Evolutionary conservation across 148 eudicot genomes (phyloP).

Genomic region (Rhododendron griersonianum): DNA sequence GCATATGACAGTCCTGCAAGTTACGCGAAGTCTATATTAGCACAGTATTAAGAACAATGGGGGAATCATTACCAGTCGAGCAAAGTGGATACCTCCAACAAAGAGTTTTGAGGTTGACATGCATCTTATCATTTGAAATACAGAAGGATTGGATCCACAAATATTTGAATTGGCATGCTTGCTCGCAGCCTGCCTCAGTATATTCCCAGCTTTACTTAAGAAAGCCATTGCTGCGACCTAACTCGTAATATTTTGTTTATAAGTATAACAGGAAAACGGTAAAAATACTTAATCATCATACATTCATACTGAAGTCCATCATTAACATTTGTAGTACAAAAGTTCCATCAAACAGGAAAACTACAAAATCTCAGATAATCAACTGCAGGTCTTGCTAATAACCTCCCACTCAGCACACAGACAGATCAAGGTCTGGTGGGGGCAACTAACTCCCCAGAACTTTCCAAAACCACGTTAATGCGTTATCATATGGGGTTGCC

Average conservation of each 20-base stretch:
- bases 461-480: neutral
- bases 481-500: neutral
- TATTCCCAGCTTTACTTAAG: slow-evolving; percentile 56
- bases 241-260: neutral
- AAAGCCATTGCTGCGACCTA: slow-evolving; percentile 63
- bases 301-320: neutral
- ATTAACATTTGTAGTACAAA: neutral
- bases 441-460: neutral
- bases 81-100: slow-evolving; percentile 58
- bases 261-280: neutral
- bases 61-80: neutral
- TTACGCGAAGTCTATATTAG: neutral
- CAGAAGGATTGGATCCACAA: slow-evolving; percentile 48
- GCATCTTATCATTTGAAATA: slow-evolving; percentile 65
- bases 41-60: neutral
- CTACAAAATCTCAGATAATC: neutral
- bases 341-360: neutral
- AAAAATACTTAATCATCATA: neutral
- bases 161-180: slow-evolving; percentile 42
- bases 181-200: slow-evolving; percentile 53
- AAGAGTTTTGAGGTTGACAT: slow-evolving; percentile 77
- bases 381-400: neutral
- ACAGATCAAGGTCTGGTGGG: neutral
- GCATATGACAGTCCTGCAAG: slow-evolving; percentile 72
- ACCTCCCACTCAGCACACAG: neutral